Evolutionary conservation across 495 filamentous ascomycete species (phyloP).

Genomic region (Talaromyces ruber): DNA sequence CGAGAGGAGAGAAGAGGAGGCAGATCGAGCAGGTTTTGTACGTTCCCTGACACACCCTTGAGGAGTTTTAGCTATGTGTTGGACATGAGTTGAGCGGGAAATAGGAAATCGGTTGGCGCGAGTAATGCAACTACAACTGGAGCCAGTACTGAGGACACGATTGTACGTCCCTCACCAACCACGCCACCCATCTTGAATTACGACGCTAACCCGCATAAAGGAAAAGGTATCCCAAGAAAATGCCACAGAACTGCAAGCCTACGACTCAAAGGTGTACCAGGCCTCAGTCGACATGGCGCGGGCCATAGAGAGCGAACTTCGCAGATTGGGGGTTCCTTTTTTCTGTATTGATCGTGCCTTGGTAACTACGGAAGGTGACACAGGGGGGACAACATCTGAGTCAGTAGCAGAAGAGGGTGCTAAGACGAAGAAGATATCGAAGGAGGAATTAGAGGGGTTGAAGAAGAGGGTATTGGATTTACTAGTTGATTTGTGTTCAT

Average conservation of each 20-base stretch:
- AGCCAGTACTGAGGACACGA: neutral
- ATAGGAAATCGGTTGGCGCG: constrained; percentile 33
- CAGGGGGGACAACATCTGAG: neutral
- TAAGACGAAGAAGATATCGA: constrained; percentile 23
- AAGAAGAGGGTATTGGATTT: constrained; percentile 53
- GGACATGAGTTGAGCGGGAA: constrained; percentile 9
- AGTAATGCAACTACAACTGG: constrained; percentile 6
- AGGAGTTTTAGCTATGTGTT: neutral
- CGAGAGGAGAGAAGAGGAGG: constrained; percentile 39
- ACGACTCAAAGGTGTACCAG: constrained; percentile 53
- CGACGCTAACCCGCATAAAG: neutral
- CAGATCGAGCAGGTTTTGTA: constrained; percentile 44
- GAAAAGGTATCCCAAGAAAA: constrained; percentile 27
- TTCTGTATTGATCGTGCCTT: constrained; percentile 41
- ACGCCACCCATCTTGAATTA: neutral
- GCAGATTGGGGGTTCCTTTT: constrained; percentile 54
- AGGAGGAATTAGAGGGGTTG: constrained; percentile 41
- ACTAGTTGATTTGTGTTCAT: constrained; percentile 49
- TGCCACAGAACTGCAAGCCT: constrained; percentile 44
- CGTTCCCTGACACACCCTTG: constrained; percentile 3
- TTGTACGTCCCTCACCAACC: neutral
- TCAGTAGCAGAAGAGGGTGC: neutral
- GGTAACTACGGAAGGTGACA: neutral
- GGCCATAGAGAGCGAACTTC: constrained; percentile 46
- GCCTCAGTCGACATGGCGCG: constrained; percentile 51